A percentile compares a stretch with the other conserved stretches of the same genome.
Evolutionary conservation across 2,329 filamentous ascomycete genomes (phyloP).

Genomic region (Trichoderma sp.): DNA sequence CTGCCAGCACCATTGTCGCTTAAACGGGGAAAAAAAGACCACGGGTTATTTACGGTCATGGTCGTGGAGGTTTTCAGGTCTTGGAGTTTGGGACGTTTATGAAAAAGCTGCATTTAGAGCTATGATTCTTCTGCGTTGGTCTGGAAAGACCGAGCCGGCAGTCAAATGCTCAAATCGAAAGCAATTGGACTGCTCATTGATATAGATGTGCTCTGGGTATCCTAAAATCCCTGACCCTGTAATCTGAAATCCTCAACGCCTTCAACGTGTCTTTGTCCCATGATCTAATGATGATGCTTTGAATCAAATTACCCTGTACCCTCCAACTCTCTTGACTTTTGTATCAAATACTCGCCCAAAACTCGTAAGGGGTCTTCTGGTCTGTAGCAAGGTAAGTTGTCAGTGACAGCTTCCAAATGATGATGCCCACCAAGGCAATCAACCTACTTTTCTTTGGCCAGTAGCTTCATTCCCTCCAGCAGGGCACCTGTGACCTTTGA

Average conservation of each 20-base stretch:
- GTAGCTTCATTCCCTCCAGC: constrained; percentile 71
- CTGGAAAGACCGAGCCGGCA: constrained; percentile 33
- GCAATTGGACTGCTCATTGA: constrained; percentile 33
- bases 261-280: constrained; percentile 11
- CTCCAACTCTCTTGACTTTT: constrained; percentile 66
- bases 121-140: constrained; percentile 42
- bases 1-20: constrained; percentile 88
- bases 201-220: constrained; percentile 29
- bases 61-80: constrained; percentile 38
- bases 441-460: constrained; percentile 69
- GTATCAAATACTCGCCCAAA: constrained; percentile 68
- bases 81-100: constrained; percentile 45
- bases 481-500: constrained; percentile 65
- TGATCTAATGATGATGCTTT: constrained; percentile 5
- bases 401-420: not conserved
- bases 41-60: constrained; percentile 17
- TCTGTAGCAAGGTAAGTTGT: constrained; percentile 36
- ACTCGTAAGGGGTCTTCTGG: constrained; percentile 67
- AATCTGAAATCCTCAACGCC: constrained; percentile 21
- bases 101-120: constrained; percentile 47
- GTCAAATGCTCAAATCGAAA: constrained; percentile 37
- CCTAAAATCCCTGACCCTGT: constrained; percentile 16
- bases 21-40: constrained; percentile 16
- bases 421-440: constrained; percentile 26
- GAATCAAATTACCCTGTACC: constrained; percentile 26